A percentile compares a stretch with the other conserved stretches of the same genome.
Evolutionary conservation across 345 rosid genomes (phyloP).

Genomic region (Hevea brasiliensis): DNA sequence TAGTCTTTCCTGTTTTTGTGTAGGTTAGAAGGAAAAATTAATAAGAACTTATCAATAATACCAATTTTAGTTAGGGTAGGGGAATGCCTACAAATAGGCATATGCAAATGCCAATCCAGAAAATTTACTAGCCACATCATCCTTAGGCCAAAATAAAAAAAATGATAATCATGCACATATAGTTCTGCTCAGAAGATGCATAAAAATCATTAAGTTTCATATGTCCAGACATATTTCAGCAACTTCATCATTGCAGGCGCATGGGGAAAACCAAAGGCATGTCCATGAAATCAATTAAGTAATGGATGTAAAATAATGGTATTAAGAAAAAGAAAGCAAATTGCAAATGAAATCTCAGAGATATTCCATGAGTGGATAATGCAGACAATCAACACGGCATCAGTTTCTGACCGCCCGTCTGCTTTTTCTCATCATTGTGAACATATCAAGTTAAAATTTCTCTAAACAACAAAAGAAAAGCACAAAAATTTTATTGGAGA

Average conservation of each 20-base stretch:
- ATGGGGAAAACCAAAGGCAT: too few species aligned
- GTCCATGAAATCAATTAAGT: too few species aligned
- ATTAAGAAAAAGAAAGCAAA: too few species aligned
- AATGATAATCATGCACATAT: too few species aligned
- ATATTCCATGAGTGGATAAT: conserved; percentile 43
- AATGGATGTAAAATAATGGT: too few species aligned
- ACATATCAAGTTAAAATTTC: too few species aligned
- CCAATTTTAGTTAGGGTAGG: background rate
- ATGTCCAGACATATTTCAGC: conserved; percentile 67
- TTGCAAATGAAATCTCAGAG: conserved; percentile 42
- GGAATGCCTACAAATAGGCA: background rate
- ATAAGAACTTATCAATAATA: too few species aligned
- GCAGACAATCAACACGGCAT: conserved; percentile 78
- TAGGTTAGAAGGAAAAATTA: background rate
- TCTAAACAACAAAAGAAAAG: too few species aligned
- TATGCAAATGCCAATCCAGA: background rate
- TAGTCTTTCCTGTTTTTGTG: too few species aligned
- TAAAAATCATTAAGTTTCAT: conserved; percentile 46
- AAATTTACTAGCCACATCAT: background rate
- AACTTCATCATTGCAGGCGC: conserved; percentile 37
- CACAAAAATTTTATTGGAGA: too few species aligned
- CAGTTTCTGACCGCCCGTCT: too few species aligned
- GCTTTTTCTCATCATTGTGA: conserved; percentile 63
- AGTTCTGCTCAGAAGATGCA: conserved; percentile 51
- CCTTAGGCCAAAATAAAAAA: too few species aligned